phyloP scores from a whole-genome alignment of 805 yeast genomes.

The Metschnikowia noctiluminum region DNA sequence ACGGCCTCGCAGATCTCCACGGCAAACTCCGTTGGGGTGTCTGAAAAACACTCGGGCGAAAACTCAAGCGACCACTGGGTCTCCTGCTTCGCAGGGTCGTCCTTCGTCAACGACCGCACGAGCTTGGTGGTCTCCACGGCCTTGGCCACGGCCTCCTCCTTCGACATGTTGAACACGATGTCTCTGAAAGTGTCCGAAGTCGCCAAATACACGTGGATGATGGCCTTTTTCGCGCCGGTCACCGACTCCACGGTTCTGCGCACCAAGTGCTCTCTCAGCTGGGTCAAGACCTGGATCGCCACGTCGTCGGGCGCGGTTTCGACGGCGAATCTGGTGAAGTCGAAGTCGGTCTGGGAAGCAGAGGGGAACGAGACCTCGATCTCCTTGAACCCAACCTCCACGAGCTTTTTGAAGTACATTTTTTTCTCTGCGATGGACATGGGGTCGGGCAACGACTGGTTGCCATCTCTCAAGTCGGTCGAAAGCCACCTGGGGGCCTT shows the following conservation, averaged over 20 bases:
- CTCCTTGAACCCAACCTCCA: slow-evolving; percentile 75
- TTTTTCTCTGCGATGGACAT: slow-evolving; percentile 74
- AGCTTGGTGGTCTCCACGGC: slow-evolving; percentile 70
- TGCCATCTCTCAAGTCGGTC: slow-evolving; percentile 78
- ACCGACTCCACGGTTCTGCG: slow-evolving; percentile 72
- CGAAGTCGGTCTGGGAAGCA: slow-evolving; percentile 80
- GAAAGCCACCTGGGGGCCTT: slow-evolving; percentile 81
- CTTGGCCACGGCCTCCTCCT: slow-evolving; percentile 61
- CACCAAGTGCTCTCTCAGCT: slow-evolving; percentile 71
- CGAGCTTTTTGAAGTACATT: slow-evolving; percentile 66
- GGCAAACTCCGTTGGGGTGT: slow-evolving; percentile 71
- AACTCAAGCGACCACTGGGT: slow-evolving; percentile 73
- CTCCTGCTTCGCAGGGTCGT: slow-evolving; percentile 60
- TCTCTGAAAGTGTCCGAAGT: slow-evolving; percentile 74
- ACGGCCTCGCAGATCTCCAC: slow-evolving; percentile 79
- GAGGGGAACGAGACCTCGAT: slow-evolving; percentile 80
- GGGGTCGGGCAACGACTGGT: slow-evolving; percentile 79
- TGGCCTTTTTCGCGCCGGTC: slow-evolving; percentile 69
- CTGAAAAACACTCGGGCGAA: slow-evolving; percentile 76
- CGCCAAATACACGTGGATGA: slow-evolving; percentile 70
- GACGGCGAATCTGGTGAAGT: slow-evolving; percentile 75
- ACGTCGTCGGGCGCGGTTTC: slow-evolving; percentile 78
- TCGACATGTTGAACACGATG: slow-evolving; percentile 69
- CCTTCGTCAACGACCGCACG: slow-evolving; percentile 68
- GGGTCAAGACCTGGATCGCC: slow-evolving; percentile 68